Evolutionary conservation across 306 rosid species (phyloP), one percentile per base, ranked within the genome.

Genomic region (Fagus crenata): DNA sequence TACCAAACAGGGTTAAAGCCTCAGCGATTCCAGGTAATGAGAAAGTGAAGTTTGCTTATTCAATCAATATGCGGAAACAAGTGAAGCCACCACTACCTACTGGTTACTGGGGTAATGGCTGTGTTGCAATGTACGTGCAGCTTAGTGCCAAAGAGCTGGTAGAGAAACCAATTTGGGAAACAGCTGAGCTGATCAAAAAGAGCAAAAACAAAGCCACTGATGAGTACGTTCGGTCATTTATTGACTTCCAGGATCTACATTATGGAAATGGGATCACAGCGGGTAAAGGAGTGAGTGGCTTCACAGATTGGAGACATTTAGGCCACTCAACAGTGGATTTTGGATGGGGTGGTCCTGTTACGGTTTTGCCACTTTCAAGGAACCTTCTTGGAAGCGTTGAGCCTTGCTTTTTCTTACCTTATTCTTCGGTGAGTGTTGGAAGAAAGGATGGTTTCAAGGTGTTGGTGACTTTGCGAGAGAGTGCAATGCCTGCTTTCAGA

Each of bases 321-420:
- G 91, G 91, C 2, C 97, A 92, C 74, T 89, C 97, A 0, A 81
- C 84, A n/a, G 93, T 94, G 73, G 98, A 94, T 82, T 94, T 90
- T 77, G 98, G 98, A 0, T 90, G 94, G 93, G 98, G 98, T 64
- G 98, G 97, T 54, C 98, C 98, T 0, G 91, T 92, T 15, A 89
- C 90, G 31, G 96, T 94, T 58, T 51, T 94, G 72, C 98, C 97
- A 0, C 89, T 94, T 36, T 90, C 88, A 1, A 81, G 82, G 64
- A 78, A 83, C 75, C 83, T 94, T 15, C 91, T 92, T 75, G 98
- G 98, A 33, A 84, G 97, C 51, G 87, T 86, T 59, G 95, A 94
- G 81, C 98, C 93, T 64, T 88, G 95, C 72, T 94, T 84, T 78
- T 92, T 92, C 81, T 84, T 94, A 88, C 98, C 97, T 28, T 78